Evolutionary conservation across 805 yeast genomes (phyloP), one percentile per base, ranked within the genome.

Genomic region (Saccharomycopsis amapae): DNA sequence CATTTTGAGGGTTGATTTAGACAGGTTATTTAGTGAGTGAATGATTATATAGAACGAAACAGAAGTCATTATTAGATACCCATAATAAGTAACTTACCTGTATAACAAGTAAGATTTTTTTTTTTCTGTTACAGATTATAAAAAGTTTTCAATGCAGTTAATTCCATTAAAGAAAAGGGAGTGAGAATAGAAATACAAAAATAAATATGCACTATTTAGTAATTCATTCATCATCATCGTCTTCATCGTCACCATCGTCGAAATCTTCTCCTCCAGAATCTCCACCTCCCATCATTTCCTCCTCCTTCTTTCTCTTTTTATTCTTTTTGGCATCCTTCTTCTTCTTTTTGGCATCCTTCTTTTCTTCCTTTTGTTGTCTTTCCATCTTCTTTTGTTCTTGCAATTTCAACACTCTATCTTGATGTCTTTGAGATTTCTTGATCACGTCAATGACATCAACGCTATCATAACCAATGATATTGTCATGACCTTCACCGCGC

Each of bases 361-460:
- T 34, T 22, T 44, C 48, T 22, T 33, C 25, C 9, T 26, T 38
- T 38, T 44, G 37, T 17, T 47, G 39, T 22, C 41, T 37, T 28
- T 42, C 42, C 20, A 19, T 25, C 40, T 35, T 45, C 39, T 48
- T 44, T 41, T 44, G 42, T 42, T 52, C 31, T 32, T 46, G 37
- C 31, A 45, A 30, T 31, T 42, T 44, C 4, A 23, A 5, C 22
- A 44, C 19, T 38, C 53, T 41, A 13, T 49, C 49, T 31, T 54
- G 42, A 34, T 50, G 53, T 3, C 25, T 47, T 19, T 44, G 35
- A 4, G 45, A 37, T 45, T 57, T 62, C 44, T 68, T 72, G 56
- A 85, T 65, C 43, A 75, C 79, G 39, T 78, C 76, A 46, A 85
- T 65, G 0, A 96, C 96, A 56, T 79, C 76, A 38, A 72, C 71